Evolutionary conservation across 2,329 filamentous ascomycete genomes (phyloP).

Genomic region (Ceratocystis cacaofunesta): DNA sequence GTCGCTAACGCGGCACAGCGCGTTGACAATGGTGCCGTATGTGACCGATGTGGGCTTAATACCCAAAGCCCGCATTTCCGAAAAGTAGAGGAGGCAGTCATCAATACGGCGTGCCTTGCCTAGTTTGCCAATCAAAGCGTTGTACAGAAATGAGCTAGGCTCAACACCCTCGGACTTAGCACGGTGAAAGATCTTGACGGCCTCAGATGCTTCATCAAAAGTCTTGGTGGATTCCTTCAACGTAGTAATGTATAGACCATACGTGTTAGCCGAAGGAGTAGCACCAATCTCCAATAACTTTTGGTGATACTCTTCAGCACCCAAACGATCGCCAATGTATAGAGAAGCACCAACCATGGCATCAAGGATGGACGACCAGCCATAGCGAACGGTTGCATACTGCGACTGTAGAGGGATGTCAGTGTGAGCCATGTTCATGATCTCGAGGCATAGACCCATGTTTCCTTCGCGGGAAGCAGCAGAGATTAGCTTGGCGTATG

Average conservation of each 20-base stretch:
- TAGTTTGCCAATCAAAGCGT: slow-evolving; percentile 93
- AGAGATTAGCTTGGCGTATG: slow-evolving; percentile 87
- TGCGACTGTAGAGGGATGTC: slow-evolving; percentile 77
- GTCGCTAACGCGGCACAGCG: slow-evolving; percentile 89
- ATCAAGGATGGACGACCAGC: slow-evolving; percentile 92
- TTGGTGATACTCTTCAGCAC: slow-evolving; percentile 78
- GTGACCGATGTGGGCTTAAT: slow-evolving; percentile 95
- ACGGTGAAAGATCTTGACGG: slow-evolving; percentile 91
- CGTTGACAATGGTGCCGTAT: slow-evolving; percentile 96
- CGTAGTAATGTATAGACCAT: slow-evolving; percentile 97
- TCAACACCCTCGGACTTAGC: slow-evolving; percentile 89
- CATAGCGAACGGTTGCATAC: slow-evolving; percentile 78
- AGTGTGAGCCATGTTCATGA: slow-evolving; percentile 73
- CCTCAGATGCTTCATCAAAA: slow-evolving; percentile 92
- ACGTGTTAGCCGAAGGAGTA: slow-evolving; percentile 91
- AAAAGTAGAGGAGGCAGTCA: slow-evolving; percentile 95
- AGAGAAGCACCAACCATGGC: slow-evolving; percentile 91
- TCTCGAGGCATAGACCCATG: slow-evolving; percentile 67
- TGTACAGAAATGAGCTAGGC: slow-evolving; percentile 94
- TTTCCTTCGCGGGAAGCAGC: slow-evolving; percentile 76
- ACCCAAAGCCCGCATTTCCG: slow-evolving; percentile 84
- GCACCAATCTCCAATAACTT: slow-evolving; percentile 82
- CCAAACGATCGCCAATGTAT: slow-evolving; percentile 60
- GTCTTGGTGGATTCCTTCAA: slow-evolving; percentile 95
- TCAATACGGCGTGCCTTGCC: slow-evolving; percentile 96